A percentile compares a stretch with the other conserved stretches of the same genome.
phyloP scores from a whole-genome alignment of 805 yeast genomes.

The Starmerella kuoi region DNA sequence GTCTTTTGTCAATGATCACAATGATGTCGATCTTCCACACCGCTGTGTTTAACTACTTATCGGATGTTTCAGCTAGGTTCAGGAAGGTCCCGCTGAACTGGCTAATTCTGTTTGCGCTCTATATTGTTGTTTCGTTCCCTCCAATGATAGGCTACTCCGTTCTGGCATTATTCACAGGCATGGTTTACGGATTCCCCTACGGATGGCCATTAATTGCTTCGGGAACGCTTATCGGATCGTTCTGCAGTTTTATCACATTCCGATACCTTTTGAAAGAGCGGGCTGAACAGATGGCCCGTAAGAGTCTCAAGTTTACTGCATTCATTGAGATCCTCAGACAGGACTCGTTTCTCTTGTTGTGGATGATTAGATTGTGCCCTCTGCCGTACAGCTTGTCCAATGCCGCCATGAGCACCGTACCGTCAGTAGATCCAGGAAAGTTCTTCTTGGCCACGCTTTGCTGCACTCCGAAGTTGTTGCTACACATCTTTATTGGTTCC shows the following conservation, averaged over 20 bases:
- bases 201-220: conserved; percentile 71
- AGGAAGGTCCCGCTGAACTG: conserved; percentile 28
- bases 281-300: conserved; percentile 48
- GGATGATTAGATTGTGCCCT: conserved; percentile 74
- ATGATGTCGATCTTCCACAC: conserved; percentile 29
- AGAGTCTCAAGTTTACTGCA: conserved; percentile 58
- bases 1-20: conserved; percentile 18
- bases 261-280: conserved; percentile 43
- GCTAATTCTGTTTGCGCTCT: conserved; percentile 36
- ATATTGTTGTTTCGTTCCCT: conserved; percentile 71
- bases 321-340: conserved; percentile 63
- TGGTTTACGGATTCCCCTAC: conserved; percentile 64
- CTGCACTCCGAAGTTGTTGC: conserved; percentile 71
- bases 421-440: conserved; percentile 49
- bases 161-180: conserved; percentile 55
- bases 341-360: conserved; percentile 52
- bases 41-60: conserved; percentile 26
- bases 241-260: conserved; percentile 58
- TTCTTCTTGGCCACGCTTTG: conserved; percentile 60
- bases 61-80: conserved; percentile 26
- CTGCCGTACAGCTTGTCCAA: conserved; percentile 85
- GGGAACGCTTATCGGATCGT: conserved; percentile 63
- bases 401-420: conserved; percentile 84
- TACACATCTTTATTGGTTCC: conserved; percentile 67
- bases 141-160: conserved; percentile 78